Conservation (phyloP, 345 rosid genomes). For the Eutrema yunnanense region DNA sequence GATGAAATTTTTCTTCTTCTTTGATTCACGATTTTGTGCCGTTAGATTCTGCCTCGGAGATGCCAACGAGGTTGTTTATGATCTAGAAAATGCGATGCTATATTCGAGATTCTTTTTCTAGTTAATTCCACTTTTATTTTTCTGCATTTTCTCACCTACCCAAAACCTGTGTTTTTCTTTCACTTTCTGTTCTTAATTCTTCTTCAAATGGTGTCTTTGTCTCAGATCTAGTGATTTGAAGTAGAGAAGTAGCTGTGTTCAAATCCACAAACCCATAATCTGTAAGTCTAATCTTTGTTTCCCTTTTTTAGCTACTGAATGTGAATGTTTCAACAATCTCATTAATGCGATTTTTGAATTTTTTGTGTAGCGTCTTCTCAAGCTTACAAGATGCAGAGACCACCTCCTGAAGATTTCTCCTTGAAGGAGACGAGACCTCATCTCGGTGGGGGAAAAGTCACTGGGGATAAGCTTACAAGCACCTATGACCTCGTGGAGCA, state of each 20-base stretch:
- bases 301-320: neutral
- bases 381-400: conserved; percentile 60
- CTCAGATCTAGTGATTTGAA: conserved; percentile 51
- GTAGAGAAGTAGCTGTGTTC: conserved; percentile 3
- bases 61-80: conserved; percentile 30
- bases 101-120: conserved; percentile 20
- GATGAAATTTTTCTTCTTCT: neutral
- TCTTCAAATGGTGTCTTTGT: conserved; percentile 2
- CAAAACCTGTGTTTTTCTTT: neutral
- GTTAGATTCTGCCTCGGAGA: conserved; percentile 23
- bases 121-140: neutral
- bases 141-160: conserved; percentile 22
- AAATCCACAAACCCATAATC: neutral
- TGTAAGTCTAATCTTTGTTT: conserved; percentile 26
- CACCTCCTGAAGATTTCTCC: conserved; percentile 66
- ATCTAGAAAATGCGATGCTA: conserved; percentile 13
- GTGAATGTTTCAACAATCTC: neutral
- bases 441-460: conserved; percentile 69
- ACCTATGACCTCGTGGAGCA: conserved; percentile 96
- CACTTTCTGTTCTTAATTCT: neutral
- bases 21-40: conserved; percentile 16
- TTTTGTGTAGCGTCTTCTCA: conserved; percentile 7
- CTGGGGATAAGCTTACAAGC: conserved; percentile 80
- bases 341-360: neutral
- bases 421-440: conserved; percentile 85